Evolutionary conservation across 441 rosid species (phyloP).

Genomic region (Erodium texanum): DNA sequence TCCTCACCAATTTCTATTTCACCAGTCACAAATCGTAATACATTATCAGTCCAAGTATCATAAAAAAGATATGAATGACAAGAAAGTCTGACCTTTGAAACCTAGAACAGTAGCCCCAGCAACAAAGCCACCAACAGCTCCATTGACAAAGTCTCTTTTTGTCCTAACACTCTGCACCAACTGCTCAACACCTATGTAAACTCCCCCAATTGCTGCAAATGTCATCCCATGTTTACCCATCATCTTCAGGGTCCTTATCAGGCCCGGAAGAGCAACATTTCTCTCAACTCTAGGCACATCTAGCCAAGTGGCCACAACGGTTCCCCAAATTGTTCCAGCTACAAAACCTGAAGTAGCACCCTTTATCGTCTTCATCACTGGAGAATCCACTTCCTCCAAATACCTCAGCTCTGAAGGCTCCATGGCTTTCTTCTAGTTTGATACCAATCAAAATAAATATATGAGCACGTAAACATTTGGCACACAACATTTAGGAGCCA

Average conservation of each 20-base stretch:
- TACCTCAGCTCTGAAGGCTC: constrained; percentile 78
- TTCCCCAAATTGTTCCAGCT: constrained; percentile 73
- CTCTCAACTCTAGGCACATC: constrained; percentile 96
- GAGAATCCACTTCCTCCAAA: constrained; percentile 67
- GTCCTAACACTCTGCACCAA: constrained; percentile 49
- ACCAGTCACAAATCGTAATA: background rate
- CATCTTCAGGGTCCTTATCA: constrained; percentile 76
- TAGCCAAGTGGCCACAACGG: constrained; percentile 76
- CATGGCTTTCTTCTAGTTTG: constrained; percentile 33
- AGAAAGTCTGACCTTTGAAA: constrained; percentile 40
- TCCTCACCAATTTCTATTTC: background rate
- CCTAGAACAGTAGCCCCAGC: constrained; percentile 87
- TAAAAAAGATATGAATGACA: background rate
- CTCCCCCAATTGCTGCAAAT: constrained; percentile 90
- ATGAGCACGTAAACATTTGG: constrained; percentile 4
- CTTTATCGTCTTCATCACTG: constrained; percentile 65
- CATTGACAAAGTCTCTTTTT: constrained; percentile 83
- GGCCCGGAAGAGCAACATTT: constrained; percentile 79
- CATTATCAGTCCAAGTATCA: constrained; percentile 1
- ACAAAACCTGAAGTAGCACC: constrained; percentile 80
- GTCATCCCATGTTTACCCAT: constrained; percentile 86
- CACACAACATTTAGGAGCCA: background rate
- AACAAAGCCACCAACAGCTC: constrained; percentile 81
- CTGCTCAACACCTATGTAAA: constrained; percentile 91
- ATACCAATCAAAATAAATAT: constrained; percentile 10